These are phyloP conservation scores for Isabelozyma heimii DNA, from an alignment of 805 yeast species.

Conservation along the genomic window DNA sequence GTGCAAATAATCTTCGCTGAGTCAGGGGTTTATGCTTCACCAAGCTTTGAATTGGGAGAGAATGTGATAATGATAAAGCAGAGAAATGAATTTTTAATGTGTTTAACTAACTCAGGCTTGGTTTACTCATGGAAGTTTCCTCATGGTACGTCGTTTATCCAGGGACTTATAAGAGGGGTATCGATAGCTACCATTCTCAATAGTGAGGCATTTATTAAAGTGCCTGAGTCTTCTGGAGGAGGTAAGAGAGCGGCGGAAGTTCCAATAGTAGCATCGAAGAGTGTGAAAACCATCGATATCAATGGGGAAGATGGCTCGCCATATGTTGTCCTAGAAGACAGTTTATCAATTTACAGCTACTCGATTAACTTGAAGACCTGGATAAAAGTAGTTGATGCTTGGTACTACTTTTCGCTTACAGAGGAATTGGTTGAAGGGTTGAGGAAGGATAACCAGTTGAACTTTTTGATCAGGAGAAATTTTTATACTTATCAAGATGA, in stretches of 20 bases:
- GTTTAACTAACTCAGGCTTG: constrained; percentile 50
- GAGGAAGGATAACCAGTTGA: background rate
- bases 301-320: constrained; percentile 39
- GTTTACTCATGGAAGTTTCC: constrained; percentile 51
- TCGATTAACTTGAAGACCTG: constrained; percentile 44
- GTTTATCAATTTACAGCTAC: constrained; percentile 37
- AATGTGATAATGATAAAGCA: constrained; percentile 40
- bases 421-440: background rate
- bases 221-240: background rate
- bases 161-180: constrained; percentile 37
- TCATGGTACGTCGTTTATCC: constrained; percentile 10
- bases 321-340: constrained; percentile 32
- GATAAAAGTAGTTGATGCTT: constrained; percentile 47
- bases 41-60: constrained; percentile 52
- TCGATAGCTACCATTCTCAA: constrained; percentile 56
- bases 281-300: constrained; percentile 27
- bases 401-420: constrained; percentile 25
- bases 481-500: constrained; percentile 10
- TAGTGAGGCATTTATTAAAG: constrained; percentile 14
- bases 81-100: constrained; percentile 29
- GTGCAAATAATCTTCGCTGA: constrained; percentile 43
- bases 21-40: constrained; percentile 44
- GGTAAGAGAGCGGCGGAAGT: constrained; percentile 5
- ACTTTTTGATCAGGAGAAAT: constrained; percentile 1
- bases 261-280: constrained; percentile 9